These are phyloP conservation scores for Ilex aquifolium DNA, from an alignment of 257 asterid genomes.

Conservation along the genomic window DNA sequence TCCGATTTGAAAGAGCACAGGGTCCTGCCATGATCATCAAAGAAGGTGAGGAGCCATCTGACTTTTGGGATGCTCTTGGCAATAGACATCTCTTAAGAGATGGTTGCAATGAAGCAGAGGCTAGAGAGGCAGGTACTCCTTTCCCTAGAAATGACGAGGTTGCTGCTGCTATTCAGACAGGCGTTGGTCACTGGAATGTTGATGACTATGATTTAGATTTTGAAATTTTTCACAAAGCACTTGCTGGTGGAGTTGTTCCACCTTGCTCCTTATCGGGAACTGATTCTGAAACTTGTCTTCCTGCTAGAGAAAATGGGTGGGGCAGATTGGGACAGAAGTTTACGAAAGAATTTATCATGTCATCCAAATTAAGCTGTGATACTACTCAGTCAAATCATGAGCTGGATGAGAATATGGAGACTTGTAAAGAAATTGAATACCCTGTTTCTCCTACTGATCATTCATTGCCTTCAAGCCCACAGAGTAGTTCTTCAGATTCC, in stretches of 20 bases:
- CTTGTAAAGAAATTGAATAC: conserved; percentile 26
- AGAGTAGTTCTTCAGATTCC: conserved; percentile 37
- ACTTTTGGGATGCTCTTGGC: conserved; percentile 68
- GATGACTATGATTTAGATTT: conserved; percentile 67
- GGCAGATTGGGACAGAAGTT: conserved; percentile 53
- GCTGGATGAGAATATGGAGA: conserved; percentile 17
- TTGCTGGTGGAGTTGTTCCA: conserved; percentile 76
- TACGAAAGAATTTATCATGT: conserved; percentile 40
- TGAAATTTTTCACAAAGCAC: conserved; percentile 58
- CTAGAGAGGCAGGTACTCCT: conserved; percentile 11
- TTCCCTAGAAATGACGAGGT: conserved; percentile 10
- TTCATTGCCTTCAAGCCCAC: conserved; percentile 38
- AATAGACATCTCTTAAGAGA: conserved; percentile 10
- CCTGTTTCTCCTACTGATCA: conserved; percentile 25
- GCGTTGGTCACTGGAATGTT: conserved; percentile 35
- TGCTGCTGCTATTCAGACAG: conserved; percentile 2
- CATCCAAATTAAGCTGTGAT: conserved; percentile 31
- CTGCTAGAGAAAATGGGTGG: conserved; percentile 73
- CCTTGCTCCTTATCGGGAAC: conserved; percentile 51
- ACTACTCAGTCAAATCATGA: conserved; percentile 18
- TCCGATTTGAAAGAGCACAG: conserved; percentile 66
- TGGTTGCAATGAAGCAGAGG: conserved; percentile 15
- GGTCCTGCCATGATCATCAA: conserved; percentile 51
- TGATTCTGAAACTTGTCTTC: conserved; percentile 58
- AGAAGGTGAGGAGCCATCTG: conserved; percentile 73